Evolutionary conservation across 805 yeast genomes (phyloP).

Genomic region (Lachancea sp.): DNA sequence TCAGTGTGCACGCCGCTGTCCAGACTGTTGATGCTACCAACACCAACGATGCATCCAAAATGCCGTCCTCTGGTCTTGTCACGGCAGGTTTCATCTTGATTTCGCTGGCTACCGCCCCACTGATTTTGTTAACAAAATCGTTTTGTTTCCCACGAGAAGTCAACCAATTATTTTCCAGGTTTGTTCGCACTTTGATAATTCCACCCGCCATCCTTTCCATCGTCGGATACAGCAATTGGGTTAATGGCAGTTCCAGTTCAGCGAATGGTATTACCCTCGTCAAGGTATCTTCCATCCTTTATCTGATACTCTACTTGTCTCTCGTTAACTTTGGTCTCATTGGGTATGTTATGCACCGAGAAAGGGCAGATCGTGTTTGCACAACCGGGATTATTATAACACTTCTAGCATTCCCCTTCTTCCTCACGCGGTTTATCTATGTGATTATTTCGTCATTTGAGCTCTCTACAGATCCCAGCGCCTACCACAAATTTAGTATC

Average conservation of each 20-base stretch:
- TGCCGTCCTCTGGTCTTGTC: neutral
- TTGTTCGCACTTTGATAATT: neutral
- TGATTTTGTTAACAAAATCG: neutral
- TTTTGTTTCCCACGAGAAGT: neutral
- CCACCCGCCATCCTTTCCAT: neutral
- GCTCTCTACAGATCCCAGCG: neutral
- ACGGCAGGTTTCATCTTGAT: neutral
- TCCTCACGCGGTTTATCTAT: slow-evolving; percentile 2
- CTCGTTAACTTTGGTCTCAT: neutral
- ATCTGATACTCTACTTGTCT: neutral
- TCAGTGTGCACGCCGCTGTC: neutral
- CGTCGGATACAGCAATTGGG: slow-evolving; percentile 1
- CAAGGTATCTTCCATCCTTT: slow-evolving; percentile 3
- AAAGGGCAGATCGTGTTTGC: neutral
- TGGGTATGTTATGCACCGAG: neutral
- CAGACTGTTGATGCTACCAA: slow-evolving; percentile 1
- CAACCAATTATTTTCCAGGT: neutral
- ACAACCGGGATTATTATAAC: neutral
- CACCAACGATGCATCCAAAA: neutral
- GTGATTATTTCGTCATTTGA: slow-evolving; percentile 1
- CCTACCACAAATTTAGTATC: slow-evolving; percentile 3
- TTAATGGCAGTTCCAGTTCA: neutral
- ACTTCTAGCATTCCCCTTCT: slow-evolving; percentile 4
- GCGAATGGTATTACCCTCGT: neutral
- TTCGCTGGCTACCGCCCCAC: slow-evolving; percentile 4